A percentile compares a stretch with the other conserved stretches of the same genome.
Evolutionary conservation across 2,329 filamentous ascomycete genomes (phyloP).

Genomic region (Aspergillus ibericus): DNA sequence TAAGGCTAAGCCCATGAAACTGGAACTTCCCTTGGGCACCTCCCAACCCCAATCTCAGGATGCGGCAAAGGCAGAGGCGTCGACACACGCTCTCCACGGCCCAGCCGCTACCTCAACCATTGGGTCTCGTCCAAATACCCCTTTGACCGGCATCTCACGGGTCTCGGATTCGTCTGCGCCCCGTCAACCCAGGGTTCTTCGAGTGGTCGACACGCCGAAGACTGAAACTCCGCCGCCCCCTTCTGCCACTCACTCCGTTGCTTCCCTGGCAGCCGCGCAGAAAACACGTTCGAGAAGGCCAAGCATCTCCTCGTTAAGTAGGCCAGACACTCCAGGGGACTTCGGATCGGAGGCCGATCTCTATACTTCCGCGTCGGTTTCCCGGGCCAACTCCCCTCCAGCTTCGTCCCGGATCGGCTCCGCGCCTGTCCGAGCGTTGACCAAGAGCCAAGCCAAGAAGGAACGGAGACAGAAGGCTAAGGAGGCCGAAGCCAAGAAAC

Average conservation of each 20-base stretch:
- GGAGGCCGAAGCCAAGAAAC: conserved; percentile 45
- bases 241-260: conserved; percentile 33
- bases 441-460: conserved; percentile 64
- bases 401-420: conserved; percentile 56
- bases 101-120: conserved; percentile 36
- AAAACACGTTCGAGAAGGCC: conserved; percentile 37
- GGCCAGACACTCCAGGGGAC: conserved; percentile 62
- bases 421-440: conserved; percentile 59
- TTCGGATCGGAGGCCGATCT: conserved; percentile 59
- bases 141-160: conserved; percentile 39
- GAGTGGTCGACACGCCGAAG: conserved; percentile 58
- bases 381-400: conserved; percentile 60
- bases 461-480: conserved; percentile 54
- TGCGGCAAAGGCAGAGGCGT: conserved; percentile 27
- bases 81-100: conserved; percentile 21
- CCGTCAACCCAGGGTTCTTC: conserved; percentile 53
- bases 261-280: conserved; percentile 29
- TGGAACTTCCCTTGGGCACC: conserved; percentile 30
- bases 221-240: conserved; percentile 42
- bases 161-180: conserved; percentile 39
- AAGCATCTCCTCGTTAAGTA: conserved; percentile 56
- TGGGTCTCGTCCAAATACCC: conserved; percentile 52
- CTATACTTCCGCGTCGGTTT: conserved; percentile 59
- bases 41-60: conserved; percentile 21
- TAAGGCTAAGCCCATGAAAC: conserved; percentile 37